Conservation (phyloP, 768 basidiomycete genomes). For the Lactarius pseudohatsudake region DNA sequence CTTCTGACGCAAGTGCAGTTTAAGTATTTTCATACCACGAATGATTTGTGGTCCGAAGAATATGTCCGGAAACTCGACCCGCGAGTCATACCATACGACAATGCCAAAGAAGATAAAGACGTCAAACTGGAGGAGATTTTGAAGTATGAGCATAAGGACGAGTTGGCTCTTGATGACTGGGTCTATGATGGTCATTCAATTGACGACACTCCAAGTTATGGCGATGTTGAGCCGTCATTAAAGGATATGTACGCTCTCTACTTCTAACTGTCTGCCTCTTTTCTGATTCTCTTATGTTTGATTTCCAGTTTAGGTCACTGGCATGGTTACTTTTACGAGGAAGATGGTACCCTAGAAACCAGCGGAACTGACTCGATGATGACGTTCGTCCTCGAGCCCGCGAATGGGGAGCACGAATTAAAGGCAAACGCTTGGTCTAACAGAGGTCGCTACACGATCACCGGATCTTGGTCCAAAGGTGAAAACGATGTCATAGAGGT, state of each 20-base stretch:
- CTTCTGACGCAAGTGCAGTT: slow-evolving; percentile 15
- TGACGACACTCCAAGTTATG: slow-evolving; percentile 3
- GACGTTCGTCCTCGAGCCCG: slow-evolving; percentile 18
- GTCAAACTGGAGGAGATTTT: slow-evolving; percentile 15
- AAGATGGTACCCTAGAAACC: not conserved
- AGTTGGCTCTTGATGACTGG: slow-evolving; percentile 11
- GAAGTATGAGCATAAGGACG: slow-evolving; percentile 2
- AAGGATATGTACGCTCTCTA: slow-evolving; percentile 13
- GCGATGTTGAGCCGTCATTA: slow-evolving; percentile 11
- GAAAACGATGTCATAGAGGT: slow-evolving; percentile 24
- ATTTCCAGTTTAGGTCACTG: slow-evolving; percentile 20
- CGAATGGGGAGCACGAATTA: slow-evolving; percentile 14
- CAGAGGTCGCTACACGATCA: slow-evolving; percentile 25
- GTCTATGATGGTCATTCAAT: slow-evolving; percentile 22
- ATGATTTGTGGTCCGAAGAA: slow-evolving; percentile 4
- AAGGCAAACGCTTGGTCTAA: slow-evolving; percentile 20
- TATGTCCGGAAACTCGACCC: slow-evolving; percentile 4
- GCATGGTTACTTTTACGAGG: slow-evolving; percentile 22
- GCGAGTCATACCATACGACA: not conserved
- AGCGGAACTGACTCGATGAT: slow-evolving; percentile 10
- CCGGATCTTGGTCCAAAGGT: slow-evolving; percentile 25
- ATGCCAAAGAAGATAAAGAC: slow-evolving; percentile 16
- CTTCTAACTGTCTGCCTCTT: not conserved
- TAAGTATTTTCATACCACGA: not conserved
- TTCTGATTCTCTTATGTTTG: not conserved